Conservation (phyloP, 2,329 filamentous ascomycete genomes). For the Atkinsonella texensis region DNA sequence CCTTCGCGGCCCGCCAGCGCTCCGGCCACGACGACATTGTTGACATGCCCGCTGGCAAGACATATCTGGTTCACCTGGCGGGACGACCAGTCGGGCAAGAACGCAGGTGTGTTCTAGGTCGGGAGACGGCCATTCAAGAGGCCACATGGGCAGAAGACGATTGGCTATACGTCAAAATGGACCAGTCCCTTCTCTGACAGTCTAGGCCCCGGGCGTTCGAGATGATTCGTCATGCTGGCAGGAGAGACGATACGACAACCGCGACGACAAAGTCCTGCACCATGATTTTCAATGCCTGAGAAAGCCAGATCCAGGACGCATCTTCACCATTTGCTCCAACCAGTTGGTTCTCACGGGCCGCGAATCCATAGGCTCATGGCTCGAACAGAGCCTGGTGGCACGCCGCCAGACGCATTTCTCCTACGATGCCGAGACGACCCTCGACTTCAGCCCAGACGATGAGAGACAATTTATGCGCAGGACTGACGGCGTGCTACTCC, state of each 20-base stretch:
- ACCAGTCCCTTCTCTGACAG: slow-evolving; percentile 39
- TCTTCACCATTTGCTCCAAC: slow-evolving; percentile 29
- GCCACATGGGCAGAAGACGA: slow-evolving; percentile 46
- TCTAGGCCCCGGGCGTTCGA: slow-evolving; percentile 39
- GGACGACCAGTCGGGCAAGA: slow-evolving; percentile 39
- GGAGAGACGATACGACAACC: slow-evolving; percentile 34
- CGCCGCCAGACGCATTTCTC: slow-evolving; percentile 47
- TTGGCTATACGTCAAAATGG: slow-evolving; percentile 52
- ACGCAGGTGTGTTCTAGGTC: slow-evolving; percentile 40
- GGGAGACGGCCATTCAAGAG: slow-evolving; percentile 47
- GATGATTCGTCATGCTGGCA: slow-evolving; percentile 39
- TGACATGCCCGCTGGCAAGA: slow-evolving; percentile 38
- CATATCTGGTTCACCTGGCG: slow-evolving; percentile 41
- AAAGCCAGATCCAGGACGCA: slow-evolving; percentile 41
- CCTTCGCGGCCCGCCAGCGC: slow-evolving; percentile 36
- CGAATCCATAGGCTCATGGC: slow-evolving; percentile 45
- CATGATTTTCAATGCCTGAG: slow-evolving; percentile 39
- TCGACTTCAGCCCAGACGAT: slow-evolving; percentile 42
- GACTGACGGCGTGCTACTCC: slow-evolving; percentile 49
- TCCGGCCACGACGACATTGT: slow-evolving; percentile 43
- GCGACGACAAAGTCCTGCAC: slow-evolving; percentile 10
- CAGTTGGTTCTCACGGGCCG: slow-evolving; percentile 34
- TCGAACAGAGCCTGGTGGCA: slow-evolving; percentile 44
- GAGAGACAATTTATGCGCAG: slow-evolving; percentile 50
- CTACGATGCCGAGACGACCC: slow-evolving; percentile 44